Evolutionary conservation across 2,329 filamentous ascomycete species (phyloP), one percentile per base, ranked within the genome.

Genomic region (Periconia macrospinosa): DNA sequence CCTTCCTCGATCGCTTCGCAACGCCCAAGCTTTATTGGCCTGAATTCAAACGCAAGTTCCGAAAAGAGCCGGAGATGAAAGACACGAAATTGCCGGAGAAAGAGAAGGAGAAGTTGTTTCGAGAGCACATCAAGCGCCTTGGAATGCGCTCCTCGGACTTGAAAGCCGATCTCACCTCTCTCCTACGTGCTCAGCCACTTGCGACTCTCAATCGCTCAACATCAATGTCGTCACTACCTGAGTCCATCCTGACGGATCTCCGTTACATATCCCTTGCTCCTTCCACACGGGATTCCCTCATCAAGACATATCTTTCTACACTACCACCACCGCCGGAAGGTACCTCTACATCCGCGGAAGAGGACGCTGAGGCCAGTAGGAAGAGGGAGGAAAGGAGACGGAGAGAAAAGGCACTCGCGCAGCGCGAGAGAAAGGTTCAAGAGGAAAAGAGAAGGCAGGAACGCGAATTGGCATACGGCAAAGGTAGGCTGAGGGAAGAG

Each of bases 1-100:
- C 84, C 0, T 89, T 99, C 58, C 79, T 99, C 30, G 86, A 93
- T 58, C 84, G 88, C 46, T 84, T 91, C 61, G 93, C 92, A 0
- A 94, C 88, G 0, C 88, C 91, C 0, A 97, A 96, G 75, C 81
- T 99, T 1, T 99, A 96, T 79, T 99, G 94, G 94, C 88, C 91
- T 0, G 94, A 99, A 71, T 99, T 99, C 76, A 91, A 90, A 65
- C 83, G 94, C 33, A 99, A 97, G 70, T 94, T 86, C 75, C 89
- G 88, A 60, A 92, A 89, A 60, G 92, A 96, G 59, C 74, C 83
- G 0, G 83, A 87, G 49, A 92, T 99, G 89, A 89, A 87, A 56
- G 89, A 93, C 54, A 78, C 84, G 15, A 77, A 78, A 54, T 60
- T 81, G 3, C 61, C 71, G 18, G 80, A 81, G 66, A 91, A 88